Base-by-base conservation (phyloP, 768 basidiomycete species). In the Panellus pusillus region DNA sequence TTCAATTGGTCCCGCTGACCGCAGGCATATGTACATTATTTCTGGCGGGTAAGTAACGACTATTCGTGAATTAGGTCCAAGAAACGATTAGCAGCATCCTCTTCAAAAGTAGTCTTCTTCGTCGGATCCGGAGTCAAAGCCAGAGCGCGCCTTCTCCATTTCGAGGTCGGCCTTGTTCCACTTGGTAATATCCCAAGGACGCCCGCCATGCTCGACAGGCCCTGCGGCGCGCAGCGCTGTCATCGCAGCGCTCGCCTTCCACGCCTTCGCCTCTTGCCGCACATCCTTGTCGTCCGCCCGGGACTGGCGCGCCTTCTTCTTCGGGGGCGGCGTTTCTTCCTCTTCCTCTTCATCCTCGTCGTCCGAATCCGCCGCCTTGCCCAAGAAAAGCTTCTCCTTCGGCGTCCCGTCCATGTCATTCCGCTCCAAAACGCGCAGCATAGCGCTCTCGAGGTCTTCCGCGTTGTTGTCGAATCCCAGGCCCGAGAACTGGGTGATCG, bases 161-260 rank as follows among this genome's bases (percentile, higher is more conserved):
- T 35, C 3, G 11, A 35, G 14, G 2, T 9, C 32, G 14, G 32
- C 32, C 32, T 35, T 35, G 32, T 7, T 35, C 19, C 15, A 52
- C 40, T 53, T 53, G 18, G 52, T 53, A 18, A 57, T 57, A 14
- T 57, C 50, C 55, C 55, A 57, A 39, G 55, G 55, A 9, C 55
- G 55, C 11, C 50, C 50, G 15, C 50, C 46, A 32, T 51, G 50
- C 45, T 57, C 55, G 6, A 48, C 19, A 15, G 50, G 55, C 35
- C 50, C 55, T 19, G 44, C 35, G 7, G 40, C 42, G 15, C 49
- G 54, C 46, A 57, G 42, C 35, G 44, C 46, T 50, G 47, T 57
- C 55, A 57, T 57, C 41, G 55, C 55, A 6, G 44, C 36, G n/a
- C 50, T 52, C 35, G 50, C 45, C 38, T 52, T 57, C 55, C 55